phyloP scores from a whole-genome alignment of 78 protist species.

The Dictyostelium purpureum region DNA sequence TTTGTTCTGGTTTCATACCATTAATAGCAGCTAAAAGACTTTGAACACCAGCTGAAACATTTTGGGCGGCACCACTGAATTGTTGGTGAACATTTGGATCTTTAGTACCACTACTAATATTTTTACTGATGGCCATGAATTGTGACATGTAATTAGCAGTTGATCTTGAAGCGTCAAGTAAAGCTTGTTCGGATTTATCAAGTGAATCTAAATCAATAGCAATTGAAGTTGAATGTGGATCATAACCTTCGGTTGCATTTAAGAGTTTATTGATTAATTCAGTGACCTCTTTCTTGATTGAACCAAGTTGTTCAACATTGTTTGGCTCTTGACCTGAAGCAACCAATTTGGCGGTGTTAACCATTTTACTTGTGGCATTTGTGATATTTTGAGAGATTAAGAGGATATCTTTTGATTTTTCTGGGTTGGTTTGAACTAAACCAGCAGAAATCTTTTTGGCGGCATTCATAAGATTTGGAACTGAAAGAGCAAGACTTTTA shows the following conservation, averaged over 20 bases:
- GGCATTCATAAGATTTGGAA: constrained; percentile 62
- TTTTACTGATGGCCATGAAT: constrained; percentile 56
- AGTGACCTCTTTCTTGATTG: constrained; percentile 17
- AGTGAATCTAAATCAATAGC: constrained; percentile 46
- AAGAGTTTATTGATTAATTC: constrained; percentile 1
- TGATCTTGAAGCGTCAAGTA: constrained; percentile 63
- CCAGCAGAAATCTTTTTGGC: constrained; percentile 57
- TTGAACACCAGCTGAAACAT: constrained; percentile 59
- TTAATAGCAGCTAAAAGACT: constrained; percentile 52
- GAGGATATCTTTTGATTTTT: constrained; percentile 36
- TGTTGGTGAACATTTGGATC: constrained; percentile 73
- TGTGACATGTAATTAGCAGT: constrained; percentile 70
- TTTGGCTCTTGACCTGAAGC: constrained; percentile 29
- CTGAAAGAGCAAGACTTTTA: constrained; percentile 57
- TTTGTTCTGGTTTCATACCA: constrained; percentile 77
- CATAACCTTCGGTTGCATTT: constrained; percentile 8
- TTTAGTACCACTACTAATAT: constrained; percentile 31
- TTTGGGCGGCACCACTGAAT: constrained; percentile 43
- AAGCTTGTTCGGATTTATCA: constrained; percentile 33
- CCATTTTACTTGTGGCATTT: constrained; percentile 26
- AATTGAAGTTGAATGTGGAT: neutral
- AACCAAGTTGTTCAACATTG: neutral
- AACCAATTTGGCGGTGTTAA: constrained; percentile 64
- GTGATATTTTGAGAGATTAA: constrained; percentile 63
- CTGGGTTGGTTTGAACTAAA: constrained; percentile 25